Conservation (phyloP, 139 green algal genomes). For the Asterochloris erici region DNA sequence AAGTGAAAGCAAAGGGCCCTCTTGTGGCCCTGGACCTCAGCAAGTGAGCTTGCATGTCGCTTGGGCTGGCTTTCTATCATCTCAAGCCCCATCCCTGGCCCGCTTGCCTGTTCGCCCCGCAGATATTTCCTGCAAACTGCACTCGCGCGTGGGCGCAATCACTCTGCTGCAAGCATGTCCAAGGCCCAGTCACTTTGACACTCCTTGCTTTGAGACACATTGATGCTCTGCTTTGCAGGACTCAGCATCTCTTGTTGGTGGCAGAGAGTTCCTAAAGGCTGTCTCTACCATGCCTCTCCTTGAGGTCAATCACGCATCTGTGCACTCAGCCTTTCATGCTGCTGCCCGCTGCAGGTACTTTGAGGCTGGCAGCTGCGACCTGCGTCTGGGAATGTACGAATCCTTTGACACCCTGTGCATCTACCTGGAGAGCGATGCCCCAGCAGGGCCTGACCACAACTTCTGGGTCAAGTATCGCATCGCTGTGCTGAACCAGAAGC, state of each 20-base stretch:
- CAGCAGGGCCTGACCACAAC: conserved; percentile 43
- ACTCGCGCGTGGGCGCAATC: background rate
- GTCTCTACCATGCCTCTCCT: background rate
- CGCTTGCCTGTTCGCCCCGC: background rate
- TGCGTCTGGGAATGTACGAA: conserved; percentile 68
- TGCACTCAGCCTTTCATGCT: background rate
- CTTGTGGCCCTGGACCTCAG: too few species aligned
- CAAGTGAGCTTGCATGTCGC: too few species aligned
- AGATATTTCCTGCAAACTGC: background rate
- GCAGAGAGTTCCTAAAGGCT: background rate
- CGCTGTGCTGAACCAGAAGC: conserved; percentile 58
- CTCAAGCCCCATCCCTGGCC: background rate
- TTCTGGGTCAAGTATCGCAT: conserved; percentile 70
- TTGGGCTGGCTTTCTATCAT: background rate
- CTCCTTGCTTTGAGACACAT: background rate
- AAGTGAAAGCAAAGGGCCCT: background rate
- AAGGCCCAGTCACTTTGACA: background rate
- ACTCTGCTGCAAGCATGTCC: background rate
- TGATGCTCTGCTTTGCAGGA: background rate
- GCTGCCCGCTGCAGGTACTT: conserved; percentile 33
- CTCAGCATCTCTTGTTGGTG: background rate
- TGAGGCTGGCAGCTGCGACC: conserved; percentile 41
- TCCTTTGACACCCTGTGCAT: conserved; percentile 68
- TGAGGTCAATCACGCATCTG: background rate
- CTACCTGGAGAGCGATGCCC: conserved; percentile 61